Base-by-base conservation (phyloP, 352 stramenopile genomes). In the Globisporangium cederbergense region DNA sequence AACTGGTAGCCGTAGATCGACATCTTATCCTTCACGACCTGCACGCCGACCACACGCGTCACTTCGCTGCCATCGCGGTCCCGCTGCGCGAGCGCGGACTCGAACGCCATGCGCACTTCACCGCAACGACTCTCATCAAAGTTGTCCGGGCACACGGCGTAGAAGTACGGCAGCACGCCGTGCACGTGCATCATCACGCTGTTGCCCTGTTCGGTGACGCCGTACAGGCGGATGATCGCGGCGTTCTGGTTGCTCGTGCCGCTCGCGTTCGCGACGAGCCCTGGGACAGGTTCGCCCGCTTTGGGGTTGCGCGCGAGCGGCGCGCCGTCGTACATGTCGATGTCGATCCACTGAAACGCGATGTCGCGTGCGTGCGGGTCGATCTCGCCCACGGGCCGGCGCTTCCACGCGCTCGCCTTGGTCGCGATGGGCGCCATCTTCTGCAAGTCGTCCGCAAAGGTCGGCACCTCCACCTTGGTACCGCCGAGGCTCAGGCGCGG, bases 131-230 rank as follows among this genome's bases (percentile, higher is more conserved):
- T 78, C 61, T 79, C 74, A 61, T 93, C 72, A 34, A 92, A 87
- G 40, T 77, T 70, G 57, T 89, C 78, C 25, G 75, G 91, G 72
- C 78, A 98, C 32, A 67, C 83, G 52, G 79, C 97, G 75, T 98
- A 99, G 61, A 98, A 98, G 77, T 99, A 99, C 2, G 97, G 93
- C 32, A 98, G 92, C 53, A 99, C 98, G 34, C 98, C 97, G 71
- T 99, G 97, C 34, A 99, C 91, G 72, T 99, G 97, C 62, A 96
- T 91, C 57, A 98, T 88, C 2, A 99, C 92, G 58, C 92, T 99
- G 76, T 99, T 86, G 58, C 98, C 98, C 11, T 86, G 72, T 60
- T 97, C 88, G 2, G 90, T 99, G 42, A 99, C 95, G 59, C 97
- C 98, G 74, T 98, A 99, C 20, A 99, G 76, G 14, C 98, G 89